Evolutionary conservation across 2,329 filamentous ascomycete species (phyloP).

Genomic region (Harringtonia aguacate): DNA sequence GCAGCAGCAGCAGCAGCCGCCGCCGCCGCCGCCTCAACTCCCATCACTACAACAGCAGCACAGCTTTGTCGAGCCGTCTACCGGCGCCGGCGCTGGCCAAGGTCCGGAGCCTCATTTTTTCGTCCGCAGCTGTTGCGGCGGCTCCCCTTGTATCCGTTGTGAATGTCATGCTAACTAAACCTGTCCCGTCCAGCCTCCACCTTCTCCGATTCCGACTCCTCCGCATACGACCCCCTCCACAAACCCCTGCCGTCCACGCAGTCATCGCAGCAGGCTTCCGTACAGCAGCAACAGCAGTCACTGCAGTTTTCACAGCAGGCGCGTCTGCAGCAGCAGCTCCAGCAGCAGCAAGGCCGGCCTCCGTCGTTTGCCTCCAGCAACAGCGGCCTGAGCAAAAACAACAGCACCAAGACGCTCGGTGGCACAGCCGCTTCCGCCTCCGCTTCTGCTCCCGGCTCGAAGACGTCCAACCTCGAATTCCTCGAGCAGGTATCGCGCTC

Average conservation of each 20-base stretch:
- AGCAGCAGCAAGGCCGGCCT: conserved; percentile 16
- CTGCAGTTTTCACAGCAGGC: no score
- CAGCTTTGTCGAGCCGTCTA: conserved; percentile 35
- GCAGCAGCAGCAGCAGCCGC: conserved; percentile 14
- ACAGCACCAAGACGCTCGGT: conserved; percentile 18
- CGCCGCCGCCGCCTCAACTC: conserved; percentile 18
- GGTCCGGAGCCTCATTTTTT: conserved; percentile 3
- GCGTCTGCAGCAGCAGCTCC: conserved; percentile 16
- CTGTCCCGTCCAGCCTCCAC: conserved; percentile 7
- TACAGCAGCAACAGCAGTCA: conserved; percentile 15
- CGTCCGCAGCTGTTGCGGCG: background rate
- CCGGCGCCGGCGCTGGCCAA: conserved; percentile 12
- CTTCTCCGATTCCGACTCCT: conserved; percentile 7
- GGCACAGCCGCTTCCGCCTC: background rate
- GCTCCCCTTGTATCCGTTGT: no score
- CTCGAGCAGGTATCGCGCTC: conserved; percentile 37
- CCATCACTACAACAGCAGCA: conserved; percentile 21
- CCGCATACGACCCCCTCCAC: conserved; percentile 8
- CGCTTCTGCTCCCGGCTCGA: conserved; percentile 10
- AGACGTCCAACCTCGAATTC: conserved; percentile 26
- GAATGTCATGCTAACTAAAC: background rate
- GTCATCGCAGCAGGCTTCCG: conserved; percentile 14
- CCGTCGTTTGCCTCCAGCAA: conserved; percentile 14
- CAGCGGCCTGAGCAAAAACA: conserved; percentile 12
- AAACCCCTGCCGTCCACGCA: conserved; percentile 7